Evolutionary conservation across 495 filamentous ascomycete genomes (phyloP), one percentile per base, ranked within the genome.

Genomic region (Bacidia rubella): DNA sequence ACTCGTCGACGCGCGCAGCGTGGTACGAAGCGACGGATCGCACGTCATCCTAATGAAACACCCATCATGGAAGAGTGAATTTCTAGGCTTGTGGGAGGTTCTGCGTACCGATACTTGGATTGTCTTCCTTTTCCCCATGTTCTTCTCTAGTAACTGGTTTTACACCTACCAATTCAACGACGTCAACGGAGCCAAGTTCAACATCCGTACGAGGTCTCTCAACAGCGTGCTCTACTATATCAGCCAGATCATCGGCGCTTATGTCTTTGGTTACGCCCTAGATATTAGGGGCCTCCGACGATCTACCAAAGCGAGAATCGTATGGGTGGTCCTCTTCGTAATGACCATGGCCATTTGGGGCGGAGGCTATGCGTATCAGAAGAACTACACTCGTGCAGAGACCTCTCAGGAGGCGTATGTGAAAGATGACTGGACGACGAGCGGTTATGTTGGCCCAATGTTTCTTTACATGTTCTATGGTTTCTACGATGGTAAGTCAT

Each of bases 31-130:
- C 2, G 89, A 95, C 65, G 87, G 87, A 35, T 83, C 82, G 27
- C 75, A 75, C 42, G 75, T 90, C 57, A 81, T 90, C 57, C 61
- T 88, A 17, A 88, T 87, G 84, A 85, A 89, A 72, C 81, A 87
- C 61, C 87, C 87, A 2, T 81, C 80, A 29, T 84, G 80, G 77
- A 60, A 60, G 47, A 69, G 63, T 44, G 71, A 74, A 62, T 17
- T 74, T 35, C 40, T 66, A 11, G 71, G 71, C 7, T 58, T 74
- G 23, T 67, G 57, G 54, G 62, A 70, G n/a, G 70, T 66, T 20
- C 32, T 74, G 19, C 44, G 53, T 19, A 54, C 57, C 9, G 66
- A 75, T 27, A 62, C 65, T 19, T 68, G 61, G 52, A 67, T 73
- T 17, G 35, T 74, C 25, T 70, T 67, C 21, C 66, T 78, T 60